Percentiles rank a stretch among this genome's conserved stretches.
Conservation (phyloP, 345 rosid genomes). For the Erucastrum elatum region DNA sequence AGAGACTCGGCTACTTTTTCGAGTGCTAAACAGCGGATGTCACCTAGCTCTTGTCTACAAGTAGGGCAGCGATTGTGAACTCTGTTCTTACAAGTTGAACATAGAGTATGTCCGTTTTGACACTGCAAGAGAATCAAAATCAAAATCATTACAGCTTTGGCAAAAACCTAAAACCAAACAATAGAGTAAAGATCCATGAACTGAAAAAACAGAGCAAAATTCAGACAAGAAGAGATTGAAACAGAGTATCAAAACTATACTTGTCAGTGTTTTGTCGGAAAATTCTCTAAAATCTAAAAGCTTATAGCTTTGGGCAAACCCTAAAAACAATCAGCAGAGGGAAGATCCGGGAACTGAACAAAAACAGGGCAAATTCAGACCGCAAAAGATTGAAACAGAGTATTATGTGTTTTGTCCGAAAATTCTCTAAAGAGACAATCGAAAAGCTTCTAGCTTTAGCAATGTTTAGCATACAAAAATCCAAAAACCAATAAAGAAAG, state of each 20-base stretch:
- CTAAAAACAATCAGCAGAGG: background rate
- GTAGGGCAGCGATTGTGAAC: constrained; percentile 97
- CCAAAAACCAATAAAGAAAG: constrained; percentile 4
- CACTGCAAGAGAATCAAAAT: constrained; percentile 55
- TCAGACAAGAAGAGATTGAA: background rate
- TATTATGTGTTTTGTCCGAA: background rate
- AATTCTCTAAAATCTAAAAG: background rate
- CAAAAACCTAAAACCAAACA: background rate
- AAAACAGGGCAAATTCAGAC: background rate
- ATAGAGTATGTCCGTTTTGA: constrained; percentile 94
- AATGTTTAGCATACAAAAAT: constrained; percentile 4
- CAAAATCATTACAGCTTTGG: background rate
- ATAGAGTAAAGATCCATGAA: background rate
- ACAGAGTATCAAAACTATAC: background rate
- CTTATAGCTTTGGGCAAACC: background rate
- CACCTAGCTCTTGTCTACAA: constrained; percentile 99
- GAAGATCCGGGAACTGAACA: background rate
- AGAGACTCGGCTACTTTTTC: constrained; percentile 97
- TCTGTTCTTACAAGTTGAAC: constrained; percentile 87
- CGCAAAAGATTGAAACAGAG: background rate
- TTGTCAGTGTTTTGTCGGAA: background rate
- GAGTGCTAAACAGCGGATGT: constrained; percentile 85
- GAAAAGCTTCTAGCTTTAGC: background rate
- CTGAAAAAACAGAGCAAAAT: background rate
- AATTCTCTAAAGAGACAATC: background rate